Base-by-base conservation (phyloP, 768 basidiomycete species). In the Lactarius vividus region DNA sequence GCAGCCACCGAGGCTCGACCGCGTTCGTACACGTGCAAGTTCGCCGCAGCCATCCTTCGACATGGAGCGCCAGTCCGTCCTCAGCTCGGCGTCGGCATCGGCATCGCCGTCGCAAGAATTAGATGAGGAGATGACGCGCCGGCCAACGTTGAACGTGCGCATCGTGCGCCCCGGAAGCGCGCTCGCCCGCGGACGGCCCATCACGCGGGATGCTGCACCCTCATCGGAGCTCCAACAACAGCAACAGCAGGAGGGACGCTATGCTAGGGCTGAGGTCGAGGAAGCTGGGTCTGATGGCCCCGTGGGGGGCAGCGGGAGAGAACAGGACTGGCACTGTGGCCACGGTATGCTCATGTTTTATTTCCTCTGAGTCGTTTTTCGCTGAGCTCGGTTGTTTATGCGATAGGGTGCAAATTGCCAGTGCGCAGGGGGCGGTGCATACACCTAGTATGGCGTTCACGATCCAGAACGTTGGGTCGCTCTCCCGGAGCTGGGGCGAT, bases 401-500 rank as follows among this genome's bases (percentile, higher is more conserved):
- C 11, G 23, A 49, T 52, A 52, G 49, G 49, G 26, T 26, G 49
- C 49, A 2, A 2, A 26, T 52, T 15, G 23, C 11, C 26, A 28
- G 26, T 28, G 26, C 49, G 6, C 49, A 49, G 23, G 46, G n/a
- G 46, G 11, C 46, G 11, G 23, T 26, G 23, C 65, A 23, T 46
- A 57, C 35, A 44, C 46, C 66, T 29, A 61, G 67, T 35, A 58
- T 66, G 11, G 68, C 69, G 0, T 71, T 74, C 57, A 71, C 71
- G 57, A 73, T 75, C 53, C 69, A 74, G 59, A 72, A 74, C 60
- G 74, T 77, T 46, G 76, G 75, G 23, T 74, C 73, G 13, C 73
- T 77, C 59, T 68, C 76, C 23, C 71, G 73, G 39, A 75, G 75
- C 59, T 76, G 75, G 75, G 72, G 74, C 13, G 75, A 76, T 57